Base-by-base conservation (phyloP, 2,329 filamentous ascomycete genomes). In the Fusarium veterinarium region DNA sequence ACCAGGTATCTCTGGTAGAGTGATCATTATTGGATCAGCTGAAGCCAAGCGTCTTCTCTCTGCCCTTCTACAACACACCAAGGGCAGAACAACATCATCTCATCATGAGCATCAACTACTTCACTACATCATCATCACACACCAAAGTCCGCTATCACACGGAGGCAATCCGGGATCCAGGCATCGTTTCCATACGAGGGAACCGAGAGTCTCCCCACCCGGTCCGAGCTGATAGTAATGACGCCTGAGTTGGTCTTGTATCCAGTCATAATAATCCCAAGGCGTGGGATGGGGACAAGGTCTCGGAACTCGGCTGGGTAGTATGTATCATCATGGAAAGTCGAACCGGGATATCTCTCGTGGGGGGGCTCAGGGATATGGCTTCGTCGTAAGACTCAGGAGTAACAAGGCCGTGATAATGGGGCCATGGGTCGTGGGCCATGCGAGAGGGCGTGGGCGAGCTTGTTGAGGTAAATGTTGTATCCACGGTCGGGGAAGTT, bases 381-480 rank as follows among this genome's bases (percentile, higher is more conserved):
- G 44, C 31, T 62, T 65, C 53, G 52, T 75, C 64, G 58, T 62
- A 57, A 68, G 63, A 64, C 46, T 61, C 33, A 65, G 38, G 52
- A 58, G 44, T 14, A 64, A 63, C 33, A 46, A 28, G 60, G 63
- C 69, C 62, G 61, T 60, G 59, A 25, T 64, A 56, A 75, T 69
- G 75, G 75, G 73, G 35, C 60, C 56, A 76, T 55, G 38, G 53
- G 53, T 31, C 56, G 25, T 60, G 67, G 12, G 35, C 60, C 63
- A 56, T 71, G 63, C 37, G 60, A 57, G 52, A 33, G 44, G 58
- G 42, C 33, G 44, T 48, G 55, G 42, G 12, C 11, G 31, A 31
- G 31, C 12, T 31, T 31, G 31, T 41, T 71, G 73, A 72, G 66
- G 72, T 37, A 75, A 76, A 73, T 75, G 42, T 23, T 56, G 49